phyloP scores from a whole-genome alignment of 2,329 filamentous ascomycete genomes.

The Aspergillus aculeatus region DNA sequence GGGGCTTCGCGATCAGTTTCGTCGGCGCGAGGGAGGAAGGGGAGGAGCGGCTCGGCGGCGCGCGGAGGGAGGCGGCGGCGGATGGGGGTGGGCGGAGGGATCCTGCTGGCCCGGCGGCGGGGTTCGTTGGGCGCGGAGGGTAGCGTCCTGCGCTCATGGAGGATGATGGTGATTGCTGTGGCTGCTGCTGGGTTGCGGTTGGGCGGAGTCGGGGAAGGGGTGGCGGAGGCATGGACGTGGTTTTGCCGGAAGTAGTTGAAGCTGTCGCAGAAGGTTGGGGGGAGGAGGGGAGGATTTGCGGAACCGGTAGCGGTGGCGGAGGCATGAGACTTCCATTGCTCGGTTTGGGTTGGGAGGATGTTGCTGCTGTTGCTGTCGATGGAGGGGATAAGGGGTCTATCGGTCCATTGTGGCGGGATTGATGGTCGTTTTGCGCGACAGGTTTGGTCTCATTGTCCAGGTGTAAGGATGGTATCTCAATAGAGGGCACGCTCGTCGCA shows the following conservation, averaged over 20 bases:
- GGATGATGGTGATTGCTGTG: conserved; percentile 18
- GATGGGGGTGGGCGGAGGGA: conserved; percentile 46
- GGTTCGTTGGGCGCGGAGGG: conserved; percentile 31
- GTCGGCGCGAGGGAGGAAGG: conserved; percentile 44
- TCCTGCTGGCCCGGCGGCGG: conserved; percentile 11
- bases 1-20: conserved; percentile 41
- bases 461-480: conserved; percentile 35
- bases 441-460: conserved; percentile 23
- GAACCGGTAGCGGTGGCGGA: conserved; percentile 10
- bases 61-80: conserved; percentile 44
- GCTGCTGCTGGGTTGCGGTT: conserved; percentile 21
- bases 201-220: conserved; percentile 30
- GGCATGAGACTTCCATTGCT: conserved; percentile 10
- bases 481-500: conserved; percentile 22
- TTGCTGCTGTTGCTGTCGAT: neutral
- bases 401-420: conserved; percentile 13
- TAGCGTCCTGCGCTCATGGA: conserved; percentile 16
- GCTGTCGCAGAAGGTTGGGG: neutral
- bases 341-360: conserved; percentile 5
- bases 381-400: conserved; percentile 8
- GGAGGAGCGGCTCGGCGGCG: conserved; percentile 41
- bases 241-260: neutral
- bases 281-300: neutral
- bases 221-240: conserved; percentile 37
- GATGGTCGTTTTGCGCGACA: conserved; percentile 6